Evolutionary conservation across 2,329 filamentous ascomycete species (phyloP), one percentile per base, ranked within the genome.

Genomic region (Fusarium sp.): DNA sequence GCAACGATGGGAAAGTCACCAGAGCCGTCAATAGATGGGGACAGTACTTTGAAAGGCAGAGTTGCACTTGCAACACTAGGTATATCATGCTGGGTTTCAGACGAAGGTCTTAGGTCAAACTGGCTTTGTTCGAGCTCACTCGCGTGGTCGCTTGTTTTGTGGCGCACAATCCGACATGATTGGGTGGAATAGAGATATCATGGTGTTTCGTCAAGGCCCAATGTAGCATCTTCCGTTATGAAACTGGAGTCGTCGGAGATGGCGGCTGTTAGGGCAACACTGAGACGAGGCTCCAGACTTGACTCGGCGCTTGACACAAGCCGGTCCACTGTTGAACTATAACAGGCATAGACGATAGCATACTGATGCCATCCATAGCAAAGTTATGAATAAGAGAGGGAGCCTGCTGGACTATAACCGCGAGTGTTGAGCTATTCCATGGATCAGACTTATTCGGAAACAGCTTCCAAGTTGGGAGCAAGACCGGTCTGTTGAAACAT

Each of bases 201-300:
- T 63, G 63, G 63, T 67, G 70, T 66, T 66, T 66, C 66, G 74
- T 64, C 62, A 56, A 68, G 64, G 45, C 45, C 73, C 56, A 67
- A 60, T 63, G 74, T 78, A 66, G 68, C 69, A 73, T 72, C 66
- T 86, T 84, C 86, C 82, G 83, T 77, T 70, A 73, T 85, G 85
- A 87, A 86, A 87, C 84, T 77, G 76, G 79, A 81, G 77, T 78
- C 78, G 85, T 87, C 81, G 81, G 83, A 85, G 76, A 67, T 56
- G 48, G 59, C 69, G 74, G 66, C 66, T 76, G 72, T 72, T 65
- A 77, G 66, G 66, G 69, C 63, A 68, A 73, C 42, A 71, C 70
- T 78, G 76, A 78, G 74, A 78, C 76, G 65, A 61, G 42, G 48
- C 57, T 51, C 52, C 39, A 63, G 57, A 49, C 41, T 41, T 57